Conservation (phyloP, 2,329 filamentous ascomycete species). For the Teratosphaeria zuluensis region DNA sequence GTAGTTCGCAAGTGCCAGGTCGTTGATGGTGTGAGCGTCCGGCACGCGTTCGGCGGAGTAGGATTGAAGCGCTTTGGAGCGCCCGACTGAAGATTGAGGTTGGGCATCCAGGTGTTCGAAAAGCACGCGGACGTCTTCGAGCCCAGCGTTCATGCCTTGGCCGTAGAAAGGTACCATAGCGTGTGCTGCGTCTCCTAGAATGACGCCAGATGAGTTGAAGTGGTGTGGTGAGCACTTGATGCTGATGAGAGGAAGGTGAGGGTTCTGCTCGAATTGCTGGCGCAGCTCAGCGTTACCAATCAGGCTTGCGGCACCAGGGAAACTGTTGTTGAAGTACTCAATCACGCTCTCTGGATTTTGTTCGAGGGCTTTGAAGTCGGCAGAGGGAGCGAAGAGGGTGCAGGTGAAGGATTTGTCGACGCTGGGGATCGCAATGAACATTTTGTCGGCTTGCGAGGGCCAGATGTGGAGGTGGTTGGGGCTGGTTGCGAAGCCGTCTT, state of each 20-base stretch:
- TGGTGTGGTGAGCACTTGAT: slow-evolving; percentile 91
- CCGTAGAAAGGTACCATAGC: slow-evolving; percentile 99
- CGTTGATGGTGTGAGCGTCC: slow-evolving; percentile 84
- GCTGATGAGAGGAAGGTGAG: slow-evolving; percentile 84
- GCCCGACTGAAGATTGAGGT: slow-evolving; percentile 31
- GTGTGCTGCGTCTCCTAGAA: slow-evolving; percentile 88
- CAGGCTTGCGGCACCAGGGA: slow-evolving; percentile 68
- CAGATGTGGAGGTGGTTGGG: slow-evolving; percentile 95
- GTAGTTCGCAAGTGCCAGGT: slow-evolving; percentile 85
- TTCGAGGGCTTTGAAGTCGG: slow-evolving; percentile 60
- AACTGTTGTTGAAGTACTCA: slow-evolving; percentile 69
- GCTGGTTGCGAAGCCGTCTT: slow-evolving; percentile 63
- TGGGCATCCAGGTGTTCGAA: slow-evolving; percentile 73
- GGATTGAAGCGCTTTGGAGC: slow-evolving; percentile 49
- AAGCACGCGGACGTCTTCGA: slow-evolving; percentile 85
- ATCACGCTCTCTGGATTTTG: slow-evolving; percentile 50
- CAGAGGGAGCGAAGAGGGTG: slow-evolving; percentile 76
- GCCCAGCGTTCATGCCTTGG: slow-evolving; percentile 92
- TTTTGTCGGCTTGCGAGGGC: slow-evolving; percentile 66
- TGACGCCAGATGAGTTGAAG: slow-evolving; percentile 64
- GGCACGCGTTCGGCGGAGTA: slow-evolving; percentile 66
- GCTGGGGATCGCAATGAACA: slow-evolving; percentile 96
- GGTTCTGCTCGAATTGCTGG: slow-evolving; percentile 68
- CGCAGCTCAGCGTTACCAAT: slow-evolving; percentile 60
- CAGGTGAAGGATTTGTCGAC: slow-evolving; percentile 88